phyloP scores from a whole-genome alignment of 2,329 filamentous ascomycete species.

The Hypomyces perniciosus region DNA sequence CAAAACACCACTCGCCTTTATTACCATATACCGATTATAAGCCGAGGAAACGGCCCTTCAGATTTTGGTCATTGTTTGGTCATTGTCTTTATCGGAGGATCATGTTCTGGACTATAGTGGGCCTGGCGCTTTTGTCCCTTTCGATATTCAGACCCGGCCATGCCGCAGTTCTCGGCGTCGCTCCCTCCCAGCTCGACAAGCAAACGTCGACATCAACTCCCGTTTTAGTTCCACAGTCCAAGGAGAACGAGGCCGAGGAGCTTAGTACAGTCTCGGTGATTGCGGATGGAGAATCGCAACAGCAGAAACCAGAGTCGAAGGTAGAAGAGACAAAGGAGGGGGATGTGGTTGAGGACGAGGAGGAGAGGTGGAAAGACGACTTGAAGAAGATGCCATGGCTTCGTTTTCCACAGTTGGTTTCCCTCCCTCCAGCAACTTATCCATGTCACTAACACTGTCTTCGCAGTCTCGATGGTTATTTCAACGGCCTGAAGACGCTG shows the following conservation, averaged over 20 bases:
- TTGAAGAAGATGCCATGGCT: slow-evolving; percentile 35
- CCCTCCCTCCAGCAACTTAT: neutral
- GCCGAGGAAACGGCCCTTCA: slow-evolving; percentile 32
- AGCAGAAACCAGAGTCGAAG: neutral
- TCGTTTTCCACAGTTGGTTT: slow-evolving; percentile 33
- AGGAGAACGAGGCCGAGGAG: slow-evolving; percentile 3
- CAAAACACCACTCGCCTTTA: slow-evolving; percentile 27
- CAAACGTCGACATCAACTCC: neutral
- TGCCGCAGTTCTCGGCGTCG: slow-evolving; percentile 13
- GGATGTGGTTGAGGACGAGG: neutral
- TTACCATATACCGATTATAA: slow-evolving; percentile 28
- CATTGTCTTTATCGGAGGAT: slow-evolving; percentile 49
- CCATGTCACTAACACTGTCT: neutral
- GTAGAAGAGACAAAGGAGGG: neutral
- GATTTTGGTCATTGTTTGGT: slow-evolving; percentile 41
- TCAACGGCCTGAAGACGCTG: slow-evolving; percentile 68
- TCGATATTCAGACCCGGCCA: slow-evolving; percentile 32
- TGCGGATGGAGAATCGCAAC: slow-evolving; percentile 6
- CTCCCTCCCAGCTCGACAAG: neutral
- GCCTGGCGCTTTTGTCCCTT: slow-evolving; percentile 36
- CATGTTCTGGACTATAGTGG: slow-evolving; percentile 42
- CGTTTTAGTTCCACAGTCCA: slow-evolving; percentile 1
- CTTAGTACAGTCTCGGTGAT: slow-evolving; percentile 7
- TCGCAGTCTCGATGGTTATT: slow-evolving; percentile 70
- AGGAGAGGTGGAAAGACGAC: slow-evolving; percentile 20